A percentile compares a stretch with the other conserved stretches of the same genome.
phyloP scores from a whole-genome alignment of 139 green algal species.

The Chlamydomonas sp. region DNA sequence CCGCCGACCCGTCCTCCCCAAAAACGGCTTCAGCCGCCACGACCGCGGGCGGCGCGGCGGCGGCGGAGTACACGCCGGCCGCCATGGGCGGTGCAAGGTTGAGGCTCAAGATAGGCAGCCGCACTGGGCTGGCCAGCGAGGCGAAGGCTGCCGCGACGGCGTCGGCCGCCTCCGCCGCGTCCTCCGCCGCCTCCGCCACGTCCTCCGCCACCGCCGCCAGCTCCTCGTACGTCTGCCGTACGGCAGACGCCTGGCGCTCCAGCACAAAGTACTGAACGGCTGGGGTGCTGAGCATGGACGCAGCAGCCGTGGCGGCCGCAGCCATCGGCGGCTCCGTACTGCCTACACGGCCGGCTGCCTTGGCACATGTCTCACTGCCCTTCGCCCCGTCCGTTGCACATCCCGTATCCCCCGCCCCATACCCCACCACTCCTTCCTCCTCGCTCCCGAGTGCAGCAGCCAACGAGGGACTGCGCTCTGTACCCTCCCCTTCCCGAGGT shows the following conservation, averaged over 20 bases:
- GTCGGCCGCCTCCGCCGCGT: not conserved
- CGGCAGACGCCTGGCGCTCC: constrained; percentile 15
- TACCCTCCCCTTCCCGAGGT: too few species aligned
- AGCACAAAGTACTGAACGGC: constrained; percentile 27
- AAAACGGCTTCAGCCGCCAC: not conserved
- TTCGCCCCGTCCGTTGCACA: too few species aligned
- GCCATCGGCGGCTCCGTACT: not conserved
- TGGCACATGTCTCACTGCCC: too few species aligned
- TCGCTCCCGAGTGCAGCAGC: too few species aligned
- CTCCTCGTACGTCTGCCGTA: constrained; percentile 11
- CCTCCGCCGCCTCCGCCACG: not conserved
- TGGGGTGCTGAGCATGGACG: not conserved
- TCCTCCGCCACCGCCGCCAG: not conserved
- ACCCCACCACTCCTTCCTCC: too few species aligned
- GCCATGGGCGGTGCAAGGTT: not conserved
- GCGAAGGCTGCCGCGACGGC: not conserved
- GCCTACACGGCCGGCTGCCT: too few species aligned
- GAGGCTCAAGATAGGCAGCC: not conserved
- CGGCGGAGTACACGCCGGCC: not conserved
- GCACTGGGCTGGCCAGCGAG: too few species aligned
- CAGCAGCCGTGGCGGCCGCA: constrained; percentile 4
- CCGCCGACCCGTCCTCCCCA: too few species aligned
- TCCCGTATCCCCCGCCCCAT: too few species aligned
- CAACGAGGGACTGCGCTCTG: too few species aligned
- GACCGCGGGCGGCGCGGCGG: not conserved